Conservation (phyloP, 306 rosid species). For the Fagus crenata region DNA sequence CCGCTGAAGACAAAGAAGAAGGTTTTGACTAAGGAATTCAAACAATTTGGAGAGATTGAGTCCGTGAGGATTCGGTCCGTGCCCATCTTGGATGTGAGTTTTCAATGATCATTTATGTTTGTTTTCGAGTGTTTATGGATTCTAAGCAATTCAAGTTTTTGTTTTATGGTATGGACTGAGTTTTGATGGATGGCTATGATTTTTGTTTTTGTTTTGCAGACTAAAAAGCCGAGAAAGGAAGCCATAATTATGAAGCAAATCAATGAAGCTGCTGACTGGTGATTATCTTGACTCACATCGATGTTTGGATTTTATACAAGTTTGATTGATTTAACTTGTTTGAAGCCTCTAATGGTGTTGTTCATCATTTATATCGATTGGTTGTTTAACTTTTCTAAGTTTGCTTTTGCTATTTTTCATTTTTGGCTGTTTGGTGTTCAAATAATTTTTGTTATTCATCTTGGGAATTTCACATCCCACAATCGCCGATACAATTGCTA, state of each 20-base stretch:
- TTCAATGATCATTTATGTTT: constrained; percentile 3
- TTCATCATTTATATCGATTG: not conserved
- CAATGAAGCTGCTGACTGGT: constrained; percentile 78
- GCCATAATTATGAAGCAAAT: constrained; percentile 73
- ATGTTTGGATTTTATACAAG: not conserved
- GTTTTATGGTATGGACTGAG: not conserved
- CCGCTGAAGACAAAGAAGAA: constrained; percentile 79
- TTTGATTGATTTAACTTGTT: not conserved
- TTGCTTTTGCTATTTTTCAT: not conserved
- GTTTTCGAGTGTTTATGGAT: not conserved
- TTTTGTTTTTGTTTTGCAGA: constrained; percentile 44
- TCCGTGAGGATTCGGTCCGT: constrained; percentile 96
- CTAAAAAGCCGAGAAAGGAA: constrained; percentile 80
- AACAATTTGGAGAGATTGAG: constrained; percentile 83
- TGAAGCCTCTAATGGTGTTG: not conserved
- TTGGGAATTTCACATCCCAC: not conserved
- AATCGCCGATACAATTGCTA: not conserved
- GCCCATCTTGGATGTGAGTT: constrained; percentile 77
- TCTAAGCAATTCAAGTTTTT: not conserved
- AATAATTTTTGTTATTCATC: not conserved
- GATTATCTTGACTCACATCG: constrained; percentile 19
- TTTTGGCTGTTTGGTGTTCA: not conserved
- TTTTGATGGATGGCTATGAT: constrained; percentile 3
- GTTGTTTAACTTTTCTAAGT: not conserved
- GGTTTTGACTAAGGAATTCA: constrained; percentile 66